Conservation (phyloP, 208 protist species). For the Polymyxa betae region DNA sequence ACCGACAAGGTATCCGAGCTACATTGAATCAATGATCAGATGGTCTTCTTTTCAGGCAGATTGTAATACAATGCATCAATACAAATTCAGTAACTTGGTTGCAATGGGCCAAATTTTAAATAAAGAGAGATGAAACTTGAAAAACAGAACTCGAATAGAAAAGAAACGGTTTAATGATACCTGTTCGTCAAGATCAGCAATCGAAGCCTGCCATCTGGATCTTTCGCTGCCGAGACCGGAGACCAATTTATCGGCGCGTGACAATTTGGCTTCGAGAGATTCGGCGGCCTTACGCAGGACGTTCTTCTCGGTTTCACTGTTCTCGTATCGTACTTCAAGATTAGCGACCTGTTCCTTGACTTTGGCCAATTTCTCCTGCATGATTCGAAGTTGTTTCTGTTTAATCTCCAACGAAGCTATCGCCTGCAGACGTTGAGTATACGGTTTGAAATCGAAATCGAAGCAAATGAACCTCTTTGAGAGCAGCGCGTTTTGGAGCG, state of each 20-base stretch:
- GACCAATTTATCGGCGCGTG: conserved; percentile 92
- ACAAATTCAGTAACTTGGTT: no score
- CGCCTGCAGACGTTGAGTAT: conserved; percentile 64
- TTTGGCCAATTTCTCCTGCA: conserved; percentile 85
- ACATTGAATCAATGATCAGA: no score
- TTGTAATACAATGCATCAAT: no score
- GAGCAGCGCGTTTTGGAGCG: conserved; percentile 90
- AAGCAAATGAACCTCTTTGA: conserved; percentile 75
- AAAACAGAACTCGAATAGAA: no score
- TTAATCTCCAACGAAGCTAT: conserved; percentile 81
- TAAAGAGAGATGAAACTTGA: no score
- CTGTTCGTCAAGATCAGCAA: conserved; percentile 84
- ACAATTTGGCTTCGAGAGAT: conserved; percentile 93
- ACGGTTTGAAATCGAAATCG: neutral
- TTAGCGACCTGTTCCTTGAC: conserved; percentile 84
- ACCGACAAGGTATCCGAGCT: conserved; percentile 77
- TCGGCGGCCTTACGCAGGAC: conserved; percentile 78
- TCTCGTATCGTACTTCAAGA: conserved; percentile 44
- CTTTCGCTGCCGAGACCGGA: conserved; percentile 93
- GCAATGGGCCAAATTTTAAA: no score
- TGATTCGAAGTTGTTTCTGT: conserved; percentile 58
- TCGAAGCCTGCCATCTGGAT: conserved; percentile 90
- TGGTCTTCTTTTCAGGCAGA: no score
- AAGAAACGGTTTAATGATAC: conserved; percentile 75
- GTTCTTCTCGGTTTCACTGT: conserved; percentile 61